A percentile compares a stretch with the other conserved stretches of the same genome.
Evolutionary conservation across 495 filamentous ascomycete genomes (phyloP).

Genomic region (Penicillium maclennaniae): DNA sequence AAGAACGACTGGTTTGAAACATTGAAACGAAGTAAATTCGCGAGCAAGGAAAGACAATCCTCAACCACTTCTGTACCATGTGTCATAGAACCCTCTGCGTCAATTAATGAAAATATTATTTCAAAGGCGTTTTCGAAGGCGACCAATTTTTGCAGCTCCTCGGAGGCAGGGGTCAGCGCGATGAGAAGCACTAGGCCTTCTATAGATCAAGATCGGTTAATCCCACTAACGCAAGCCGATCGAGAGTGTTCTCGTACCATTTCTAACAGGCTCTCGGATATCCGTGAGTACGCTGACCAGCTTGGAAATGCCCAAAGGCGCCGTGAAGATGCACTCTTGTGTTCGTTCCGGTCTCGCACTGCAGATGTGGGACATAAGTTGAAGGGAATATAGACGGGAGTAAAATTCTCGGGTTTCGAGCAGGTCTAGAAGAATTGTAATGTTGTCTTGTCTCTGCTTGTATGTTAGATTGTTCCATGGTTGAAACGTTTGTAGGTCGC

Average conservation of each 20-base stretch:
- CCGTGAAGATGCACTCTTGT: constrained; percentile 90
- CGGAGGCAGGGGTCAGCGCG: constrained; percentile 64
- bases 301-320: constrained; percentile 81
- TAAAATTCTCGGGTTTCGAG: constrained; percentile 88
- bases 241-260: constrained; percentile 53
- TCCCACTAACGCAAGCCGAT: background rate
- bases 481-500: constrained; percentile 14
- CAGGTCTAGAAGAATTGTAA: constrained; percentile 83
- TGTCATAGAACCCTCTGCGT: constrained; percentile 73
- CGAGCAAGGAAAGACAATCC: constrained; percentile 89
- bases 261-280: constrained; percentile 80
- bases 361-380: constrained; percentile 82
- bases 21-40: constrained; percentile 86
- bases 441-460: constrained; percentile 84
- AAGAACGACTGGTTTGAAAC: constrained; percentile 92
- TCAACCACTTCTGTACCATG: constrained; percentile 88
- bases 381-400: constrained; percentile 85
- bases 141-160: constrained; percentile 88
- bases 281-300: constrained; percentile 83
- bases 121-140: constrained; percentile 94
- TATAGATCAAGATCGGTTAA: constrained; percentile 25
- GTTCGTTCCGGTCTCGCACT: constrained; percentile 85
- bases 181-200: constrained; percentile 67
- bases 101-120: constrained; percentile 75
- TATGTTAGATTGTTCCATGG: constrained; percentile 39